Conservation (phyloP, 2,329 filamentous ascomycete genomes). For the Alternaria arborescens region DNA sequence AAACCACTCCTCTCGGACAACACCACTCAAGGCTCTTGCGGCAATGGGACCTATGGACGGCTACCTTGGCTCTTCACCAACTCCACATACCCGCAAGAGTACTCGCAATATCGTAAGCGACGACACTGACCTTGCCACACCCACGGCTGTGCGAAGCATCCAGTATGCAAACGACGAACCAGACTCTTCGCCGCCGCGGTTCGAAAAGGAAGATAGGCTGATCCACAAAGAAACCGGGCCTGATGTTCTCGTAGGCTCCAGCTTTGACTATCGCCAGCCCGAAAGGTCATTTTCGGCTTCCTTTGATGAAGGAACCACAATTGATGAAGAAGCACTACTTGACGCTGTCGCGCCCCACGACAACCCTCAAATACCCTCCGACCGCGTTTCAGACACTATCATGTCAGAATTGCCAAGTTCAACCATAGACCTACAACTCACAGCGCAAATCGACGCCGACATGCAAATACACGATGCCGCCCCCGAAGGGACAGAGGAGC, state of each 20-base stretch:
- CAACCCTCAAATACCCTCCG: conserved; percentile 8
- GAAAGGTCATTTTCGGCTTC: conserved; percentile 28
- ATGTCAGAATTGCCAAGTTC: conserved; percentile 43
- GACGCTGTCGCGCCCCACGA: conserved; percentile 20
- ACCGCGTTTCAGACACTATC: conserved; percentile 16
- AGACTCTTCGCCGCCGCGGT: conserved; percentile 48
- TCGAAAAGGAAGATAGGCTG: conserved; percentile 23
- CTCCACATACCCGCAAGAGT: conserved; percentile 42
- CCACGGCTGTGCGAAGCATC: conserved; percentile 37
- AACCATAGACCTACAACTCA: conserved; percentile 45
- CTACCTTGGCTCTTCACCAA: conserved; percentile 49
- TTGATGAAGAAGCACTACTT: conserved; percentile 39
- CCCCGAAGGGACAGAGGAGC: conserved; percentile 13
- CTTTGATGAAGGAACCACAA: conserved; percentile 46
- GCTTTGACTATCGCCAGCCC: conserved; percentile 31
- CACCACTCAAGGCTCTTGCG: conserved; percentile 36
- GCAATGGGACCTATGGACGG: conserved; percentile 46
- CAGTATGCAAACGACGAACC: conserved; percentile 38
- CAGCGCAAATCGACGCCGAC: conserved; percentile 47
- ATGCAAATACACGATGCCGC: conserved; percentile 33
- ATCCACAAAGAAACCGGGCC: neutral
- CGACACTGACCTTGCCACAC: conserved; percentile 39
- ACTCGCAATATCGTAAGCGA: conserved; percentile 38
- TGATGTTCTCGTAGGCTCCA: conserved; percentile 25
- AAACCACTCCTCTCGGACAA: conserved; percentile 30